Base-by-base conservation (phyloP, 208 protist species). In the Acanthamoeba rhysodes region DNA sequence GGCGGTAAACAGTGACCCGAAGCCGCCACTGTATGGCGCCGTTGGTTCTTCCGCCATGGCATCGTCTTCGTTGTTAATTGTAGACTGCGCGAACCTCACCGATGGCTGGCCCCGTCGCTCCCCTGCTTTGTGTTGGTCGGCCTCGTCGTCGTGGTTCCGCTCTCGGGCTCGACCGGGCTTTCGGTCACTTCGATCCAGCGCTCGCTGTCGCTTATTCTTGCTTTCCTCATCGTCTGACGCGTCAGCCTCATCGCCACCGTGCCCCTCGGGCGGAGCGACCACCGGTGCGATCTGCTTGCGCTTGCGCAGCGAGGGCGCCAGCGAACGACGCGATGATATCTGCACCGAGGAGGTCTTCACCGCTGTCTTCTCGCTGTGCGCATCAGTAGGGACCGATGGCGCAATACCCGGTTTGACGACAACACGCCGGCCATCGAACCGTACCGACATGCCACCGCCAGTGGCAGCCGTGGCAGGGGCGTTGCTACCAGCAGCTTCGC, bases 211-310 rank as follows among this genome's bases (percentile, higher is more conserved):
- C 70, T 78, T 78, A 22, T 16, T 48, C 41, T 53, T 48, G 74
- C 20, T 24, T 18, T n/a, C 53, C 41, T 4, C 53, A 8, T 45
- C 70, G 70, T 24, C 29, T 29, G 48, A 50, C 48, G 9, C 48
- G 4, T 78, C 70, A 14, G 2, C 70, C 7, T 48, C 29, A 41
- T 78, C 87, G 20, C 45, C n/a, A 37, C 76, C 27, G 24, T 76
- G 34, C n/a, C 12, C 62, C 8, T 20, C 20, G n/a, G 88, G 16
- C 53, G n/a, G 16, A 53, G 22, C 45, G 22, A 93, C 34, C 29
- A 88, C 80, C n/a, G 80, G 80, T 4, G 80, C 80, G 9, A 88
- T 80, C 62, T 93, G 88, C 66, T 93, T 93, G 10, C 88, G 59
- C 27, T 93, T 93, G 27, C 88, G 59, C 22, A 93, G 88, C 6